Evolutionary conservation across 2,329 filamentous ascomycete species (phyloP), one percentile per base, ranked within the genome.

Genomic region (Lecanosticta acicola): DNA sequence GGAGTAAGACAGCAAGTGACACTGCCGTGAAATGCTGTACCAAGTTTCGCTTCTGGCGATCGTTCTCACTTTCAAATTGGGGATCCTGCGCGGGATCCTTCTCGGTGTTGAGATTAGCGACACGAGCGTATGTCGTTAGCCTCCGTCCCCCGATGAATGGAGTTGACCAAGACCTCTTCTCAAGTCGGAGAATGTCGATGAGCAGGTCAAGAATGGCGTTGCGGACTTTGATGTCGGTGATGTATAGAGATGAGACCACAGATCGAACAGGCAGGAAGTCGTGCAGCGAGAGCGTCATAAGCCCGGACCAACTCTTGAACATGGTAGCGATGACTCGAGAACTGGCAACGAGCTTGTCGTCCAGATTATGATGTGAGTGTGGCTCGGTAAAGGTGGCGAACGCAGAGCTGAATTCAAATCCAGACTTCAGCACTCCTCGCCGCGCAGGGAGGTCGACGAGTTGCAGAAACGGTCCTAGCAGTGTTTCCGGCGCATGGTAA

Each of bases 361-460:
- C 79, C 52, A 79, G 74, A 14, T 75, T 67, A 46, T 75, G 74
- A 32, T 74, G 70, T 2, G 73, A 67, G 37, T 77, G 68, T 14
- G 87, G 84, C 64, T 97, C 93, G 0, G 93, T 98, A 60, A 98
- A 97, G 13, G 87, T 83, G 1, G 89, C 90, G 61, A 98, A 94
- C 2, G 73, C 71, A 10, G 87, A 81, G 64, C 96, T 91, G 37
- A 98, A 75, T 61, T 94, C 90, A 59, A 90, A 88, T 3, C 91
- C 90, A 17, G 88, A 86, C 49, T 85, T 81, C n/a, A 98, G 72
- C 58, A 86, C 93, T 60, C 81, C 84, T 51, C 93, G 80, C 51
- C 83, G 82, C 47, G 83, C 79, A 3, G 93, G 93, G 1, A 84
- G 80, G 65, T 98, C 93, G 39, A 97, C 75, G 2, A 97, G 77